Evolutionary conservation across 495 filamentous ascomycete species (phyloP).

Genomic region (Annulohypoxylon maeteangense): DNA sequence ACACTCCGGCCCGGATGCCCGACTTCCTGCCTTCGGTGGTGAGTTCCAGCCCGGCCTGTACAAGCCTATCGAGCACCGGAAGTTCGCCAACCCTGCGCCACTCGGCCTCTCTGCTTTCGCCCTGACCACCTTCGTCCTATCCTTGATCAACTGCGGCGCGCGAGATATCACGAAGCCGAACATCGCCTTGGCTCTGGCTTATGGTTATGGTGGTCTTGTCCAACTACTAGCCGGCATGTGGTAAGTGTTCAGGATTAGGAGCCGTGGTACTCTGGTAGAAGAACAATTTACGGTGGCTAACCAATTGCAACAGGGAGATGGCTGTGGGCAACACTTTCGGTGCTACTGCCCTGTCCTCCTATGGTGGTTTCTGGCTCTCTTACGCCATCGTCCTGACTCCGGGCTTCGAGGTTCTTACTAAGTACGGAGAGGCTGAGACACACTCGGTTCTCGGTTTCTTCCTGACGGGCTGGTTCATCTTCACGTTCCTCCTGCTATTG

Average conservation of each 20-base stretch:
- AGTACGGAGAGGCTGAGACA: slow-evolving; percentile 54
- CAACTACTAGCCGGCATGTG: slow-evolving; percentile 98
- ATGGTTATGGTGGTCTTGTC: slow-evolving; percentile 87
- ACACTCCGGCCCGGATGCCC: slow-evolving; percentile 68
- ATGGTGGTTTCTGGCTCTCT: slow-evolving; percentile 97
- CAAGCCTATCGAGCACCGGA: slow-evolving; percentile 76
- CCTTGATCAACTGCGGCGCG: slow-evolving; percentile 80
- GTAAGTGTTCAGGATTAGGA: slow-evolving; percentile 64
- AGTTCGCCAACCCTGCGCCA: slow-evolving; percentile 89
- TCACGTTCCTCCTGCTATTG: slow-evolving; percentile 87
- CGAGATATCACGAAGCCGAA: slow-evolving; percentile 69
- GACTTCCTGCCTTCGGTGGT: slow-evolving; percentile 89
- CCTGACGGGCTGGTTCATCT: slow-evolving; percentile 97
- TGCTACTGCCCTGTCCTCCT: slow-evolving; percentile 95
- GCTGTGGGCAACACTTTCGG: slow-evolving; percentile 97
- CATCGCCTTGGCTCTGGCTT: slow-evolving; percentile 76
- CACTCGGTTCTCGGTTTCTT: slow-evolving; percentile 82
- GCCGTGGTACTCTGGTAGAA: not conserved
- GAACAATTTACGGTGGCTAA: not conserved
- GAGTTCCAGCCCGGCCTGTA: slow-evolving; percentile 96
- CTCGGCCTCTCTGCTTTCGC: slow-evolving; percentile 91
- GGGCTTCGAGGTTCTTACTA: slow-evolving; percentile 69
- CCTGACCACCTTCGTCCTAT: slow-evolving; percentile 93
- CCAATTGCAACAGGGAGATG: slow-evolving; percentile 81
- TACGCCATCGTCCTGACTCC: slow-evolving; percentile 91